phyloP scores from a whole-genome alignment of 345 rosid species.

The Schrenkiella parvula region DNA sequence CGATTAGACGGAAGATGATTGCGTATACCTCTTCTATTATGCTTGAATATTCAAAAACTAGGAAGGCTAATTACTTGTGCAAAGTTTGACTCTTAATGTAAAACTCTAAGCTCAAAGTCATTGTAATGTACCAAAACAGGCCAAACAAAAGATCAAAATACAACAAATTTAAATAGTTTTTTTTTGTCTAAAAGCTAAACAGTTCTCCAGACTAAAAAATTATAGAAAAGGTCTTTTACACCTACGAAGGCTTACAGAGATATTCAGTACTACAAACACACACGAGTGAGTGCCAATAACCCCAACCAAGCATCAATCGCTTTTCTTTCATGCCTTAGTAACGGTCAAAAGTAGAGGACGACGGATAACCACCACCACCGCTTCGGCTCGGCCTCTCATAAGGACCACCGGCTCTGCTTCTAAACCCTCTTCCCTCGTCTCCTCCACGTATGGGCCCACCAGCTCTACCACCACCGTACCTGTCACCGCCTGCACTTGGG shows the following conservation, averaged over 20 bases:
- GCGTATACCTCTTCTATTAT: too few relatives aligned
- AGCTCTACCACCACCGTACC: conserved; percentile 47
- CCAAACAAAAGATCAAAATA: neutral
- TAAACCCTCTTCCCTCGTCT: conserved; percentile 62
- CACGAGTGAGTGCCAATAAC: neutral
- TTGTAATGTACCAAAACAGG: neutral
- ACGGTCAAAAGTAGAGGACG: conserved; percentile 65
- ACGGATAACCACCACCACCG: conserved; percentile 37
- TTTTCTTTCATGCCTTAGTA: conserved; percentile 35
- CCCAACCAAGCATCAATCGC: conserved; percentile 18
- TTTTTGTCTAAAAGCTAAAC: too few relatives aligned
- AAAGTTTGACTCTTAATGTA: neutral
- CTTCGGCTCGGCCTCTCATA: conserved; percentile 73
- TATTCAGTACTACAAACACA: conserved; percentile 2
- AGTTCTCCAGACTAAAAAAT: neutral
- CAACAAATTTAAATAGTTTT: too few relatives aligned
- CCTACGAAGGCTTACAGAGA: conserved; percentile 25
- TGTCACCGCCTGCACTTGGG: conserved; percentile 55
- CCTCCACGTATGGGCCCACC: conserved; percentile 71
- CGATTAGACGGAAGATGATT: too few relatives aligned
- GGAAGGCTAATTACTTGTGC: neutral
- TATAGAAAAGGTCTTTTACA: neutral
- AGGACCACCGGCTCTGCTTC: conserved; percentile 69
- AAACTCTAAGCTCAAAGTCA: conserved; percentile 1
- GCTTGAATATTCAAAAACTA: neutral